Evolutionary conservation across 768 basidiomycete genomes (phyloP).

Genomic region (Pleurotus ostreatus): DNA sequence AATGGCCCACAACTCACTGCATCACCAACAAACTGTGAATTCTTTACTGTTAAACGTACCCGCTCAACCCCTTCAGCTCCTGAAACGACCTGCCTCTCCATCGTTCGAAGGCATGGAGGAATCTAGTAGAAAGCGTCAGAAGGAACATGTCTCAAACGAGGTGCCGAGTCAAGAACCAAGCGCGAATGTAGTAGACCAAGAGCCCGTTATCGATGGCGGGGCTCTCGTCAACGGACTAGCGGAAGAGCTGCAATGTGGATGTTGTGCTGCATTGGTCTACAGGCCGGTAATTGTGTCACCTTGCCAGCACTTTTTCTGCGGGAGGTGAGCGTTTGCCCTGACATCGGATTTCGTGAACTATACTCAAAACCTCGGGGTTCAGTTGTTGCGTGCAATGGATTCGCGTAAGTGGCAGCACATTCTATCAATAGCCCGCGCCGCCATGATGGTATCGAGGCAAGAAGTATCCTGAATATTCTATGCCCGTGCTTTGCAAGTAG

Average conservation of each 20-base stretch:
- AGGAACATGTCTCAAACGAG: conserved; percentile 29
- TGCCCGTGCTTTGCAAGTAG: too few relatives aligned
- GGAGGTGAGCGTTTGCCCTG: conserved; percentile 49
- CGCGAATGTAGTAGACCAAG: neutral
- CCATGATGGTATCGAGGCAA: too few relatives aligned
- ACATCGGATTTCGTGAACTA: neutral
- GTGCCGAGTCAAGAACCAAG: neutral
- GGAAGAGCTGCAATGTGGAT: conserved; percentile 80
- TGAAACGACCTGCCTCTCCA: conserved; percentile 63
- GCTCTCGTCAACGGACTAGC: conserved; percentile 58
- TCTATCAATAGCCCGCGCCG: conserved; percentile 1
- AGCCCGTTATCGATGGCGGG: conserved; percentile 11
- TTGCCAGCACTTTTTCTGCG: conserved; percentile 90
- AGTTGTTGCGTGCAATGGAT: conserved; percentile 86
- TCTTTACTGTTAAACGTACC: neutral
- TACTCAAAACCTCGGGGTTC: neutral
- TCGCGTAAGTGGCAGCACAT: conserved; percentile 49
- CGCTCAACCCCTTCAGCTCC: conserved; percentile 7
- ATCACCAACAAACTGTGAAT: neutral
- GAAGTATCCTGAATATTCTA: too few relatives aligned
- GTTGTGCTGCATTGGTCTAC: conserved; percentile 80
- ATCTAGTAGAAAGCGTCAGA: conserved; percentile 57
- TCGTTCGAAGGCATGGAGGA: conserved; percentile 48
- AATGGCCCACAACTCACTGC: neutral
- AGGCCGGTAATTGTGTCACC: conserved; percentile 78